A percentile compares a stretch with the other conserved stretches of the same genome.
Conservation (phyloP, 2,329 filamentous ascomycete species). For the Talaromyces sp. region DNA sequence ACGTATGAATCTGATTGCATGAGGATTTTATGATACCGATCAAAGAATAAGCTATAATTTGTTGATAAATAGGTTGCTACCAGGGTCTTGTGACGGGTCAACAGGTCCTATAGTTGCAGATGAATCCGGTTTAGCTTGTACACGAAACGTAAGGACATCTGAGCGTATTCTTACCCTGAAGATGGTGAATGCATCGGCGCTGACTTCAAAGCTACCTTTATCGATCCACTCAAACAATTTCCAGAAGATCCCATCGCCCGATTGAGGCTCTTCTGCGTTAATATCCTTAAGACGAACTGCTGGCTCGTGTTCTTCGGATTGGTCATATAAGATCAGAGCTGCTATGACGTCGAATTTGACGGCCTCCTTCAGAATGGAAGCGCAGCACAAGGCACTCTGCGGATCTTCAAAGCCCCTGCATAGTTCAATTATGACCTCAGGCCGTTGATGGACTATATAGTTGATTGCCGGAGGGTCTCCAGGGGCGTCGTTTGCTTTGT, state of each 20-base stretch:
- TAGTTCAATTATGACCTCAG: constrained; percentile 80
- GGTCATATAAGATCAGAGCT: constrained; percentile 87
- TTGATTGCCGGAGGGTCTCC: constrained; percentile 80
- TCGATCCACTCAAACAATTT: constrained; percentile 97
- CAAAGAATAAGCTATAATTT: constrained; percentile 93
- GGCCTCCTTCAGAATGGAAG: constrained; percentile 82
- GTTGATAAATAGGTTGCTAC: constrained; percentile 81
- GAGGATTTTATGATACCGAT: constrained; percentile 79
- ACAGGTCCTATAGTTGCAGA: constrained; percentile 63
- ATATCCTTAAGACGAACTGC: constrained; percentile 73
- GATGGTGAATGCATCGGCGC: constrained; percentile 94
- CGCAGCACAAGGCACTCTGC: constrained; percentile 87
- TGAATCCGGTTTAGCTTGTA: constrained; percentile 9
- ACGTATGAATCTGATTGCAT: constrained; percentile 94
- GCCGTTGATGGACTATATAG: constrained; percentile 80
- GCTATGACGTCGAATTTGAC: constrained; percentile 88
- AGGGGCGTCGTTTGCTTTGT: constrained; percentile 65
- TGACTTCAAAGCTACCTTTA: constrained; percentile 91
- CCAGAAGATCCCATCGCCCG: constrained; percentile 87
- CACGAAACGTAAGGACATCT: background rate
- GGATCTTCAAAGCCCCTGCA: constrained; percentile 86
- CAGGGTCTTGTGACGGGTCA: constrained; percentile 89
- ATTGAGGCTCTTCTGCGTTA: constrained; percentile 69
- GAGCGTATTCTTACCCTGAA: constrained; percentile 66
- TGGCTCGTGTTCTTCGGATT: constrained; percentile 69